Evolutionary conservation across 345 rosid species (phyloP), one percentile per base, ranked within the genome.

Genomic region (Sisymbrium altissimum): DNA sequence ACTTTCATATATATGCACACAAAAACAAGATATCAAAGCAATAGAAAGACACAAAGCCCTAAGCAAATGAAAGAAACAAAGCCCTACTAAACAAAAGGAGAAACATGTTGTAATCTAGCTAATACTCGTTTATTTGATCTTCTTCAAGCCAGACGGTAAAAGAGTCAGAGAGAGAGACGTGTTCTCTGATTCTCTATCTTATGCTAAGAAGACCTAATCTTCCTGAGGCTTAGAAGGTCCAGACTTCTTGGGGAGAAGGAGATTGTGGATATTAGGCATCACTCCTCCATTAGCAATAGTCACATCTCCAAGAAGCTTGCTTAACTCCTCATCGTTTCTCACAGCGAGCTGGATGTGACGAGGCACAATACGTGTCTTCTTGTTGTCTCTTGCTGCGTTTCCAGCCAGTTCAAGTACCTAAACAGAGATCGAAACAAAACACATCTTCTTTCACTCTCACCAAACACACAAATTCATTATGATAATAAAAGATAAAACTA

Each of bases 221-320:
- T 93, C 96, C 1, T 81, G 93, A 29, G 89, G 35, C 36, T 82
- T 85, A 3, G 93, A 86, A 60, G 88, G 60, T 6, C 97, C 96
- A 4, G 94, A 7, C 86, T 91, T 93, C 83, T 91, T 93, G 3
- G 97, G 98, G 43, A 91, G 87, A 30, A 93, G 92, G 23, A 89
- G 97, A 73, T 89, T 93, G 86, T 93, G 98, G 80, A 93, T 93
- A 81, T 93, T 93, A 1, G 97, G 97, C 97, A 93, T 90, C 65
- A 93, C 98, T 48, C 97, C 98, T 4, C 98, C 98, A 7, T 93
- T 93, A 3, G 98, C 96, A 52, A 91, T 93, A 0, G 98, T 93
- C 3, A 91, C 98, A 46, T 93, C 98, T 19, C 98, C 98, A 0
- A 93, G 89, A 14, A 91, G 92, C 83, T 93, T 93, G 86, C 98